These are phyloP conservation scores for Asterella californica DNA, from an alignment of 225 moss, liverwort and hornwort genomes.

Conservation along the genomic window DNA sequence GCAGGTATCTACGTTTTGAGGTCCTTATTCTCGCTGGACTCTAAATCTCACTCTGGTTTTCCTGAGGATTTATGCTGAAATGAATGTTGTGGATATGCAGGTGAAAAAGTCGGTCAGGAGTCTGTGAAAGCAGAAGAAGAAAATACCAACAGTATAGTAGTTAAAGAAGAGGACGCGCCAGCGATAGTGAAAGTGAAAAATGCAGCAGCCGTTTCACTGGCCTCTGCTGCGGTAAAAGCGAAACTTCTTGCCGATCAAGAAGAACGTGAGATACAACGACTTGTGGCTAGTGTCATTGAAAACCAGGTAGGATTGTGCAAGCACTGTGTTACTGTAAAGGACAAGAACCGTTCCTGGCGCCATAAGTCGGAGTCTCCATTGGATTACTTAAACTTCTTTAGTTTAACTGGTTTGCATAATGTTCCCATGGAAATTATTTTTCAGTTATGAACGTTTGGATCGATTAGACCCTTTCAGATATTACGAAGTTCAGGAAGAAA, in stretches of 20 bases:
- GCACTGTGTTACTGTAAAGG: background rate
- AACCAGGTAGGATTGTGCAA: conserved; percentile 59
- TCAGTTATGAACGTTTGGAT: background rate
- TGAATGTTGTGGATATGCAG: conserved; percentile 32
- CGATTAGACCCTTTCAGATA: background rate
- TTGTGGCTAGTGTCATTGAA: conserved; percentile 70
- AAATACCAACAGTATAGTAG: background rate
- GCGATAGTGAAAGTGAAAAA: conserved; percentile 63
- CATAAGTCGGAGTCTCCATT: too few relatives aligned
- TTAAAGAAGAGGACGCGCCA: conserved; percentile 46
- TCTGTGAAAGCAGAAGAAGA: conserved; percentile 19
- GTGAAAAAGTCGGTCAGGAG: conserved; percentile 44
- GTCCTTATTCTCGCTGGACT: background rate
- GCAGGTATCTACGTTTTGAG: conserved; percentile 17
- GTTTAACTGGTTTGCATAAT: background rate
- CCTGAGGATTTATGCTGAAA: background rate
- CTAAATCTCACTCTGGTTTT: background rate
- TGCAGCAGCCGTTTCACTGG: conserved; percentile 80
- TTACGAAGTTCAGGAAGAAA: too few relatives aligned
- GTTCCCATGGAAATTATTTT: background rate
- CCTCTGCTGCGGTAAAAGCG: conserved; percentile 92
- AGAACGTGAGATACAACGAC: conserved; percentile 92
- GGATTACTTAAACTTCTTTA: too few relatives aligned
- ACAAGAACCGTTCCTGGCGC: too few relatives aligned
- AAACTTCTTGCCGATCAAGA: conserved; percentile 96